Conservation (phyloP, 495 filamentous ascomycete genomes). For the Xylaria intraflava region DNA sequence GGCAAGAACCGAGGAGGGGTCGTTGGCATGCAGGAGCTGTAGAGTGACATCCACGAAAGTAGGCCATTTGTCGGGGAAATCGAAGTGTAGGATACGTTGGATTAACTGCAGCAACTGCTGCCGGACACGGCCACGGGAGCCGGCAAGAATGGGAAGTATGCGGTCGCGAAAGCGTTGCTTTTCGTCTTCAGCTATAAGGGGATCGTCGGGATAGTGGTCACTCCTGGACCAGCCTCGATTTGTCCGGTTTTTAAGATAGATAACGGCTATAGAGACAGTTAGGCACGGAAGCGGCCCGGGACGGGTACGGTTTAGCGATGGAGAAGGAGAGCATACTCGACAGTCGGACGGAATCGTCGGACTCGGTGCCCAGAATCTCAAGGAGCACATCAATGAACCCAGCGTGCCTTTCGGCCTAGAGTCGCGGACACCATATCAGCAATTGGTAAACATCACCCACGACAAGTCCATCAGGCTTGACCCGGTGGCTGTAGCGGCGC, state of each 20-base stretch:
- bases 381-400: constrained; percentile 87
- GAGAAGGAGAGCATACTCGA: constrained; percentile 58
- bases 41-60: constrained; percentile 85
- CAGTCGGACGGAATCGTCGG: constrained; percentile 72
- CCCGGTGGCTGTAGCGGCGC: constrained; percentile 4
- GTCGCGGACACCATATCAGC: constrained; percentile 3
- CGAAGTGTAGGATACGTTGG: constrained; percentile 89
- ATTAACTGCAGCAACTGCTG: constrained; percentile 87
- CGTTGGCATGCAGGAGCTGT: constrained; percentile 75
- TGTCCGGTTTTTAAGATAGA: constrained; percentile 96
- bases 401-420: constrained; percentile 80
- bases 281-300: constrained; percentile 10
- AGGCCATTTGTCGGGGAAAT: constrained; percentile 93
- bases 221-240: constrained; percentile 77
- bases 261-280: constrained; percentile 58
- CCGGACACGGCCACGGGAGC: constrained; percentile 71
- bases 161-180: constrained; percentile 81
- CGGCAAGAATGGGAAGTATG: constrained; percentile 79
- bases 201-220: constrained; percentile 60
- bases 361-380: constrained; percentile 82
- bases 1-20: constrained; percentile 79
- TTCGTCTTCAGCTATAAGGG: constrained; percentile 77
- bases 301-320: constrained; percentile 2
- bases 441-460: background rate
- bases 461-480: background rate